Conservation (phyloP, 129 eudicot genomes). For the Arctium minus region DNA sequence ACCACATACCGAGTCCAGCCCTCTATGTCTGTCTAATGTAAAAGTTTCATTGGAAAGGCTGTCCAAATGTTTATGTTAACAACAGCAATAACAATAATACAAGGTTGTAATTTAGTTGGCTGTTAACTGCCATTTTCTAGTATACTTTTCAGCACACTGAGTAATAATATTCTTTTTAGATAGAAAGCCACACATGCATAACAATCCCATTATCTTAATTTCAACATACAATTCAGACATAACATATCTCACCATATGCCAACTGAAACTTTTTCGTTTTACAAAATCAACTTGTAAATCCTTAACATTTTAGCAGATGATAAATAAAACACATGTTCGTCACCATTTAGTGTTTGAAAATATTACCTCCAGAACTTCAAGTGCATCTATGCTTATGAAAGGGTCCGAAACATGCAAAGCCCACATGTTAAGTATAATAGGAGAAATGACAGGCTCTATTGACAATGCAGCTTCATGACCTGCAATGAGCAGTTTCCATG, state of each 20-base stretch:
- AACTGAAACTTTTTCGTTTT: neutral
- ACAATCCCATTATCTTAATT: neutral
- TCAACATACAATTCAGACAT: neutral
- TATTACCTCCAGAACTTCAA: slow-evolving; percentile 92
- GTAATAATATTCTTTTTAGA: neutral
- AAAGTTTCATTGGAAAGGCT: no score
- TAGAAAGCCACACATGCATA: neutral
- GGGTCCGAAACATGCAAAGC: slow-evolving; percentile 94
- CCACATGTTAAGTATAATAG: slow-evolving; percentile 88
- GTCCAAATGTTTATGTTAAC: neutral
- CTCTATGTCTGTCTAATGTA: no score
- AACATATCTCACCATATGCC: neutral
- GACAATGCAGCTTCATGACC: slow-evolving; percentile 75
- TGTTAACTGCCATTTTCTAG: neutral
- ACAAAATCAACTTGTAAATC: neutral
- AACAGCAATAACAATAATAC: neutral
- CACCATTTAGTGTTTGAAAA: neutral
- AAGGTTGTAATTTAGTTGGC: neutral
- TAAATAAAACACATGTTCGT: neutral
- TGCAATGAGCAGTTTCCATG: slow-evolving; percentile 26
- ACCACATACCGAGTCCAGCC: no score
- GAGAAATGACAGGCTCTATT: slow-evolving; percentile 82
- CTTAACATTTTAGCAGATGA: neutral
- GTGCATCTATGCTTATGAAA: slow-evolving; percentile 88
- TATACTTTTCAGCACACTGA: neutral